phyloP scores from a whole-genome alignment of 1,284 basidiomycete species.

The Rhodotorula glutinis region DNA sequence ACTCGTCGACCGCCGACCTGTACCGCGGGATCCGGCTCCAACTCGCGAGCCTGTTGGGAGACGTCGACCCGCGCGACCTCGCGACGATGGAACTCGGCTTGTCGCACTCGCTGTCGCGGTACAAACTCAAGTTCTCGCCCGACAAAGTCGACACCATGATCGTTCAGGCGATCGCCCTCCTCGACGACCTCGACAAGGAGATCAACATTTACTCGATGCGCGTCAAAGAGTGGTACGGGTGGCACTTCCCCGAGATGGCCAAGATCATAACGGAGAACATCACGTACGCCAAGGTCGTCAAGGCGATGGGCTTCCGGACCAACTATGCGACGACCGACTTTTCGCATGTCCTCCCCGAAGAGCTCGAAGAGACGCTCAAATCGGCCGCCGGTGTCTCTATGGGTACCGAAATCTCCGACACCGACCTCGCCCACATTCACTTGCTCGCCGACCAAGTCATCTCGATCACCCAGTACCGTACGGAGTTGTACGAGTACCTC shows the following conservation, averaged over 20 bases:
- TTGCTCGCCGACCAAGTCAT: slow-evolving; percentile 90
- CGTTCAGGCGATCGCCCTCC: slow-evolving; percentile 95
- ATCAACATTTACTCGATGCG: slow-evolving; percentile 99
- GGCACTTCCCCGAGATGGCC: slow-evolving; percentile 99
- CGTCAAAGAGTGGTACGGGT: slow-evolving; percentile 99
- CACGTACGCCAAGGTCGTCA: slow-evolving; percentile 90
- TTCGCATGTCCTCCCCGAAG: slow-evolving; percentile 86
- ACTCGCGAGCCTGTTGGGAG: slow-evolving; percentile 78
- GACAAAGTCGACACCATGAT: slow-evolving; percentile 99
- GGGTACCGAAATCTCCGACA: slow-evolving; percentile 97
- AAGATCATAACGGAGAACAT: slow-evolving; percentile 97
- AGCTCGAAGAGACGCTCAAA: slow-evolving; percentile 86
- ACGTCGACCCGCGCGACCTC: slow-evolving; percentile 66
- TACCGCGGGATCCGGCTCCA: slow-evolving; percentile 95
- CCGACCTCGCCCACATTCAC: slow-evolving; percentile 91
- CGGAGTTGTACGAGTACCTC: slow-evolving; percentile 83
- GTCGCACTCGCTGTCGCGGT: slow-evolving; percentile 93
- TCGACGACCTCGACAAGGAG: slow-evolving; percentile 98
- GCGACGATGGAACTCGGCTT: slow-evolving; percentile 97
- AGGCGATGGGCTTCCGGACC: slow-evolving; percentile 89
- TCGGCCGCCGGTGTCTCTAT: slow-evolving; percentile 93
- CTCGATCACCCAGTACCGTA: slow-evolving; percentile 81
- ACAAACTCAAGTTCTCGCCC: slow-evolving; percentile 98
- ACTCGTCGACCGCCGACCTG: slow-evolving; percentile 69
- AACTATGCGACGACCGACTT: slow-evolving; percentile 84